Percentiles rank a stretch among this genome's conserved stretches.
These are phyloP conservation scores for Hypsizygus marmoreus DNA, from an alignment of 768 basidiomycete genomes.

Conservation along the genomic window DNA sequence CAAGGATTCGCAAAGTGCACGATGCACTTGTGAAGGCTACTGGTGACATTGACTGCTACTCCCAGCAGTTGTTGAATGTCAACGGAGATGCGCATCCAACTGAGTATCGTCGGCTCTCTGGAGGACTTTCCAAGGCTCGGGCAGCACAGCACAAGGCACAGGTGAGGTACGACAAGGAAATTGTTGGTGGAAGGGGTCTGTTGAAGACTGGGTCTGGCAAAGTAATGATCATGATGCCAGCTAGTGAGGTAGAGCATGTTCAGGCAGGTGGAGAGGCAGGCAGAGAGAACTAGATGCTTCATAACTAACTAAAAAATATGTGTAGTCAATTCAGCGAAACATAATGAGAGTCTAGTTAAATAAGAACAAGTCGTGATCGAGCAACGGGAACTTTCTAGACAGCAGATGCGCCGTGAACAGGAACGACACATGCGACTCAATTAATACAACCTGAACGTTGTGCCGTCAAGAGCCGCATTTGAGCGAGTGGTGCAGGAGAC, in stretches of 20 bases:
- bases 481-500: no score
- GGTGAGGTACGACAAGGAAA: not conserved
- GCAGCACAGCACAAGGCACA: not conserved
- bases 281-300: no score
- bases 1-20: not conserved
- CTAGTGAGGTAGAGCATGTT: not conserved
- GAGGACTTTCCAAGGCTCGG: slow-evolving; percentile 2
- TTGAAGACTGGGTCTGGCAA: not conserved
- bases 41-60: not conserved
- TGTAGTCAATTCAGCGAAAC: no score
- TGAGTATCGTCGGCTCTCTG: not conserved
- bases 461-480: no score
- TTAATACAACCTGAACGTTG: no score
- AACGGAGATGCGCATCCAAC: not conserved
- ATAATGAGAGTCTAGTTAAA: no score
- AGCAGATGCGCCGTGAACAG: no score
- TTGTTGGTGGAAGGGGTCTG: not conserved
- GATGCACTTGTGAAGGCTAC: not conserved
- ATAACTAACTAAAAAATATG: no score
- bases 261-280: no score
- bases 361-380: no score
- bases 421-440: no score
- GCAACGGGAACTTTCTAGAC: no score
- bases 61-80: not conserved
- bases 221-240: not conserved